Conservation (phyloP, 805 yeast genomes). For the Scheffersomyces lignosus region DNA sequence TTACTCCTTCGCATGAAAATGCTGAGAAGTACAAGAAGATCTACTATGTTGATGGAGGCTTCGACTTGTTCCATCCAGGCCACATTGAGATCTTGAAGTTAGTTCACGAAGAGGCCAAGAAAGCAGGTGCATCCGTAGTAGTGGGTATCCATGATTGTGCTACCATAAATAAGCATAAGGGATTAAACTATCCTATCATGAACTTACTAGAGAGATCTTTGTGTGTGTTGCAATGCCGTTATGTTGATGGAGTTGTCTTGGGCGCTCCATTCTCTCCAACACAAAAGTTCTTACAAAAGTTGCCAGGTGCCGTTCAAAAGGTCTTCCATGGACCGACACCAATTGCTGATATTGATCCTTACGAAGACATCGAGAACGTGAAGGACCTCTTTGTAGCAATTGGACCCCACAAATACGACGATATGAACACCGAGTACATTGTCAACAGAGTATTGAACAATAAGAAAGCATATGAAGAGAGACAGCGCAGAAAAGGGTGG, state of each 20-base stretch:
- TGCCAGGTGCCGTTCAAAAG: constrained; percentile 38
- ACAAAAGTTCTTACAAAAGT: constrained; percentile 32
- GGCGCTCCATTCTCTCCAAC: constrained; percentile 63
- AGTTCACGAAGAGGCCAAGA: constrained; percentile 41
- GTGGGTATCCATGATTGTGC: constrained; percentile 69
- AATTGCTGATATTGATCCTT: constrained; percentile 34
- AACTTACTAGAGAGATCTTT: constrained; percentile 80
- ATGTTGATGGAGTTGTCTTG: constrained; percentile 76
- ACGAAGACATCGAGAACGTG: constrained; percentile 28
- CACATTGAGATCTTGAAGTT: constrained; percentile 73
- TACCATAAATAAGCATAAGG: constrained; percentile 55
- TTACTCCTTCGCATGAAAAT: constrained; percentile 30
- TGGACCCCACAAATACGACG: constrained; percentile 58
- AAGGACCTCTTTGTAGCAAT: constrained; percentile 40
- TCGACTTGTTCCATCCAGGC: constrained; percentile 92
- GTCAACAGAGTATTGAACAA: constrained; percentile 71
- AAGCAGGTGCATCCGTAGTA: constrained; percentile 47
- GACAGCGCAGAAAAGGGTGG: constrained; percentile 87
- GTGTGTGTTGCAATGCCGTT: constrained; percentile 84
- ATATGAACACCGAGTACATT: constrained; percentile 69
- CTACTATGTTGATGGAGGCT: constrained; percentile 76
- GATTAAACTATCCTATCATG: constrained; percentile 80
- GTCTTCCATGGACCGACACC: constrained; percentile 64
- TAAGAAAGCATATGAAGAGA: constrained; percentile 71
- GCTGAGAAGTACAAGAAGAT: constrained; percentile 20